A percentile compares a stretch with the other conserved stretches of the same genome.
These are phyloP conservation scores for Globisporangium parvum DNA, from an alignment of 352 stramenopile species.

Conservation along the genomic window DNA sequence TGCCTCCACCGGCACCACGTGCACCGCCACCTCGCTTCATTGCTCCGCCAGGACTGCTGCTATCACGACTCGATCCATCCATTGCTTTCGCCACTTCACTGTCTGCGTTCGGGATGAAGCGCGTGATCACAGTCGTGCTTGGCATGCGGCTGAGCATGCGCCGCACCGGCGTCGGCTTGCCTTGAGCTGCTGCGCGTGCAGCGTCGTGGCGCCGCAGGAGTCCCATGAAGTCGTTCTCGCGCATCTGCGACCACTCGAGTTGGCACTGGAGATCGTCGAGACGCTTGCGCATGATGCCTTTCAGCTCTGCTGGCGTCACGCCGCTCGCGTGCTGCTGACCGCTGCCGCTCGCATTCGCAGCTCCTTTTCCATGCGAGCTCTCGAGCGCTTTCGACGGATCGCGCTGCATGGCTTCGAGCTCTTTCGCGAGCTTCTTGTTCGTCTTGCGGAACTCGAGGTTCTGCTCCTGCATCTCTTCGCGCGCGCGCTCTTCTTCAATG, in stretches of 20 bases:
- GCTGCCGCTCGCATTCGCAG: not conserved
- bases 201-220: constrained; percentile 20
- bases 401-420: constrained; percentile 44
- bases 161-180: constrained; percentile 23
- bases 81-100: constrained; percentile 6
- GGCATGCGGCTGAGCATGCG: constrained; percentile 57
- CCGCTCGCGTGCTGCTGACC: constrained; percentile 4
- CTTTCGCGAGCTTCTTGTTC: constrained; percentile 61
- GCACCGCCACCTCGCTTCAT: no score
- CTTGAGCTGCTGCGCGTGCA: not conserved
- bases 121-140: constrained; percentile 58
- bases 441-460: constrained; percentile 65
- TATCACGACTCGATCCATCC: not conserved
- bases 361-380: not conserved
- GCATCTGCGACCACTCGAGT: constrained; percentile 60
- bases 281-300: constrained; percentile 36
- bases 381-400: constrained; percentile 8
- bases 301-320: constrained; percentile 22
- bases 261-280: constrained; percentile 36
- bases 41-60: not conserved
- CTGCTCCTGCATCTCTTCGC: constrained; percentile 70
- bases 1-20: no score
- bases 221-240: constrained; percentile 54
- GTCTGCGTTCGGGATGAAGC: constrained; percentile 19
- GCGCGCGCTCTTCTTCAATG: constrained; percentile 57